Percentiles rank a stretch among this genome's conserved stretches.
Conservation (phyloP, 2,329 filamentous ascomycete genomes). For the Beauveria medogensis region DNA sequence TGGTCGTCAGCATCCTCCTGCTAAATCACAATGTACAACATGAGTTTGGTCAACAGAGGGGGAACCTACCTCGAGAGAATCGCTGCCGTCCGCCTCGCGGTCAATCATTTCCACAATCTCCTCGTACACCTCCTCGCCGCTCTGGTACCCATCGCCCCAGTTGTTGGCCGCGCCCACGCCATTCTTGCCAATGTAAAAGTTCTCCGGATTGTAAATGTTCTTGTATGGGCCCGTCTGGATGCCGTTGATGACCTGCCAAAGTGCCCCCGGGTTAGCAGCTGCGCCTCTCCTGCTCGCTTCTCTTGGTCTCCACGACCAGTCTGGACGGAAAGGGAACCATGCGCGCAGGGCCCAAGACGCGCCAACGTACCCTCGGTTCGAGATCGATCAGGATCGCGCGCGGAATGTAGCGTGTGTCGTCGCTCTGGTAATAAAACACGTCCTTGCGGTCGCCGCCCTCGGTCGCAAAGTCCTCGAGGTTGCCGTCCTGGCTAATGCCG, state of each 20-base stretch:
- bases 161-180: constrained; percentile 94
- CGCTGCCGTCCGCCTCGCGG: constrained; percentile 93
- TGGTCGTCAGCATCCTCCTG: no score
- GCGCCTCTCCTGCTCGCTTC: neutral
- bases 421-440: constrained; percentile 98
- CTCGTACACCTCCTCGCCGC: constrained; percentile 84
- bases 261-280: neutral
- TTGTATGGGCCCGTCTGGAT: constrained; percentile 93
- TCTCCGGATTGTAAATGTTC: constrained; percentile 99
- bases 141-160: constrained; percentile 94
- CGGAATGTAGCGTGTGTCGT: constrained; percentile 97
- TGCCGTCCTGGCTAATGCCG: constrained; percentile 94
- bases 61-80: constrained; percentile 73
- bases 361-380: constrained; percentile 64
- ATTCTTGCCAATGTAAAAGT: constrained; percentile 94
- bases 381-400: constrained; percentile 91
- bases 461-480: constrained; percentile 94
- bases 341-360: no score
- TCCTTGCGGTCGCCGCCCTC: constrained; percentile 97
- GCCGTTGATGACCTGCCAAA: constrained; percentile 64
- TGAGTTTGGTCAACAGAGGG: no score
- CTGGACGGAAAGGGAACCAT: neutral
- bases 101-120: constrained; percentile 99
- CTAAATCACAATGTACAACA: neutral
- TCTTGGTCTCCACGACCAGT: neutral